Evolutionary conservation across 805 yeast species (phyloP), one percentile per base, ranked within the genome.

Genomic region (Nakazawaea ernobii): DNA sequence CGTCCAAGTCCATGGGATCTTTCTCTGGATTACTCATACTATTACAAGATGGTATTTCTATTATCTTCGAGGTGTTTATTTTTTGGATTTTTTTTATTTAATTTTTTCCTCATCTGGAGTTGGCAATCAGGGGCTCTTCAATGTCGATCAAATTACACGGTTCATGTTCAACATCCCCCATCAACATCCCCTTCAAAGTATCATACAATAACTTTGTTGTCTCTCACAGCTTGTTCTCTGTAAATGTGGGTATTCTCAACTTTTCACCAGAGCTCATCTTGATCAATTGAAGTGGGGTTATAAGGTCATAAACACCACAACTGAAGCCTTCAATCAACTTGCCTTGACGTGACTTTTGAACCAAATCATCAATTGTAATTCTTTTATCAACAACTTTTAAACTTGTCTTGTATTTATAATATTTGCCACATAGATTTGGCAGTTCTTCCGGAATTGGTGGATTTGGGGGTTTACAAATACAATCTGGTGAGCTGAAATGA

Each of bases 281-380:
- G 55, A 75, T 71, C 44, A 58, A 59, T 38, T 60, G 58, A 46
- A 76, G 72, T 38, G 80, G 77, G 17, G 79, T 66, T 15, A 76
- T 76, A 58, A 75, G 66, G 42, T 74, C 77, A 35, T 80, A 79
- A 49, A 80, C 75, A 41, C 81, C 81, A 39, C 77, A 58, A 43
- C 77, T 77, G 52, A 76, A 76, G 9, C 78, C 79, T 65, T 76
- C 81, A 7, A 75, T 63, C 56, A 76, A 67, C 54, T 73, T 66
- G 37, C 76, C 76, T 59, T 71, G 70, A 20, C 60, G 66, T 17
- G 75, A 70, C 44, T 71, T 69, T 51, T 71, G 68, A 51, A 62
- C 61, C 42, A 75, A 71, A 53, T 75, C 80, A 38, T 57, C 59
- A 45, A 75, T 69, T 43, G 80, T 71, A 63, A 68, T 73, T 49